A percentile compares a stretch with the other conserved stretches of the same genome.
These are phyloP conservation scores for Desmodesmus armatus DNA, from an alignment of 139 green algal genomes.

Conservation along the genomic window DNA sequence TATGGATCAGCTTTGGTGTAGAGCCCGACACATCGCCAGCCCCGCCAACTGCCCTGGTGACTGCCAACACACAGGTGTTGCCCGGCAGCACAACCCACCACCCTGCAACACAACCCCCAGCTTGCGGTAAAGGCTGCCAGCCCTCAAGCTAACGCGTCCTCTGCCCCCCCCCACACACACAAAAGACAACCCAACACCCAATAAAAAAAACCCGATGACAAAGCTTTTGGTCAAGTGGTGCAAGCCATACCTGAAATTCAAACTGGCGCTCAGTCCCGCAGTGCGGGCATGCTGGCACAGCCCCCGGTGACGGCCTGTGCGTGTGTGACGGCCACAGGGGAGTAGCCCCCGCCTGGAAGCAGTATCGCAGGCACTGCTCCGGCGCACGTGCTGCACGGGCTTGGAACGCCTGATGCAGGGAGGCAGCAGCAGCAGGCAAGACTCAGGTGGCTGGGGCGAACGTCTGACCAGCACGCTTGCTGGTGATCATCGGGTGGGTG, in stretches of 20 bases:
- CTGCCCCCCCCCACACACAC: neutral
- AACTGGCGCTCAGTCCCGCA: slow-evolving; percentile 72
- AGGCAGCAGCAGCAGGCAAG: neutral
- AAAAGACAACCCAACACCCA: slow-evolving; percentile 37
- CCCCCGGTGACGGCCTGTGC: slow-evolving; percentile 36
- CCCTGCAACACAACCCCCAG: no score
- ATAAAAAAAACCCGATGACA: slow-evolving; percentile 51
- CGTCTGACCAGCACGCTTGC: neutral
- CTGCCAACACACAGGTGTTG: no score
- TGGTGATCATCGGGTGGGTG: no score
- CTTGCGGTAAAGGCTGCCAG: neutral
- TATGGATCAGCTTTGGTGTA: no score
- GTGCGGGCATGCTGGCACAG: slow-evolving; percentile 70
- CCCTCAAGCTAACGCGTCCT: neutral
- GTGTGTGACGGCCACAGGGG: slow-evolving; percentile 76
- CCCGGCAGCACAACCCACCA: neutral
- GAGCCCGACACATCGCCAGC: no score
- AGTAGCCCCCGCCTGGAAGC: slow-evolving; percentile 67
- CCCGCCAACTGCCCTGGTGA: no score
- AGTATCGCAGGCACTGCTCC: slow-evolving; percentile 83
- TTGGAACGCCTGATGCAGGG: slow-evolving; percentile 64
- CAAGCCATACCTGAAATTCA: slow-evolving; percentile 83
- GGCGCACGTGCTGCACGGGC: slow-evolving; percentile 51
- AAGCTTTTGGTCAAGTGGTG: no score
- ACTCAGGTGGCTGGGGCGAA: no score